Conservation (phyloP, 176 grass and related monocot species). For the Coix lacrymajobi region DNA sequence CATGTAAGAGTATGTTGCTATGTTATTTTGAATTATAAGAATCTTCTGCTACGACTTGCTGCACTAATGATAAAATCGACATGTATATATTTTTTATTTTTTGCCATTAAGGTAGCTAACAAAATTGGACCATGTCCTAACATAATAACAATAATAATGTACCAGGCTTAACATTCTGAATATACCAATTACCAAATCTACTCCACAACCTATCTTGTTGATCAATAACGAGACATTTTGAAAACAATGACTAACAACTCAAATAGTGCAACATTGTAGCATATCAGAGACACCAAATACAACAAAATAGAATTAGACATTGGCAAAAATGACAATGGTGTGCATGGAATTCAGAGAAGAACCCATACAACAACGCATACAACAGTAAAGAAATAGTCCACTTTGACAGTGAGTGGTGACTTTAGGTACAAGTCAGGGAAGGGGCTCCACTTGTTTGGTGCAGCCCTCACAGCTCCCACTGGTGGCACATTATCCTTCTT, state of each 20-base stretch:
- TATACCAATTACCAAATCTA: not conserved
- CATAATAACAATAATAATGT: too few species aligned
- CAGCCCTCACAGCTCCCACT: too few species aligned
- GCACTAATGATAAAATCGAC: not conserved
- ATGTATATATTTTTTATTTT: not conserved
- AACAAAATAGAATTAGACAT: not conserved
- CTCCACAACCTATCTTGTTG: not conserved
- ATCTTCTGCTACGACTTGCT: not conserved
- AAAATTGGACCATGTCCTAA: not conserved
- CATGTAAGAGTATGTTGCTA: too few species aligned
- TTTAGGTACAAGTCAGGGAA: constrained; percentile 60
- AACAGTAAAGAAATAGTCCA: not conserved
- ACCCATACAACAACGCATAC: too few species aligned
- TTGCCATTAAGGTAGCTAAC: too few species aligned
- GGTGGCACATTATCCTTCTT: too few species aligned
- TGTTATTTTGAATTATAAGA: not conserved
- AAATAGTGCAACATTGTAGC: not conserved
- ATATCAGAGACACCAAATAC: not conserved
- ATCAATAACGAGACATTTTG: not conserved
- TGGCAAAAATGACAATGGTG: not conserved
- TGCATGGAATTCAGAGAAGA: constrained; percentile 5
- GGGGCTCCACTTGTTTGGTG: constrained; percentile 43
- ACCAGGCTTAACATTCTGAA: not conserved
- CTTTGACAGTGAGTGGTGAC: constrained; percentile 51
- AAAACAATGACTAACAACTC: not conserved